Conservation (phyloP, 108 stramenopile species). For the Nitzschia sp. region DNA sequence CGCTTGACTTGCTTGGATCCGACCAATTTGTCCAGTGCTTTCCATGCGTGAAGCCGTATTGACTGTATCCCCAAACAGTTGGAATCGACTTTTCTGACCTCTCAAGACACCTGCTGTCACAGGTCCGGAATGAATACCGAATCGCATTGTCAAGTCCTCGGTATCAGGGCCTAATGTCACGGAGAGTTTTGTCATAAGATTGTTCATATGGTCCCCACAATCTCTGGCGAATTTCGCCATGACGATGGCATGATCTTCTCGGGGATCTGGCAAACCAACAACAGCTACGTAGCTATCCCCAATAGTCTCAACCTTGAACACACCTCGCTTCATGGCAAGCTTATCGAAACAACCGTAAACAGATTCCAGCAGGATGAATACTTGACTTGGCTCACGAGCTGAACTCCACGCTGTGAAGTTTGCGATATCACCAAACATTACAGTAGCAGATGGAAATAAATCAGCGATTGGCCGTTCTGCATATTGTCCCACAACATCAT, state of each 20-base stretch:
- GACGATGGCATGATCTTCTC: slow-evolving; percentile 13
- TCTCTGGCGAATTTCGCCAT: slow-evolving; percentile 9
- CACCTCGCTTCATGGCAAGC: slow-evolving; percentile 1
- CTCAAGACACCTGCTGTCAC: slow-evolving; percentile 61
- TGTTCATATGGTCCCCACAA: background rate
- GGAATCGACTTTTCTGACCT: slow-evolving; percentile 47
- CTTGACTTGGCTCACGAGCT: slow-evolving; percentile 15
- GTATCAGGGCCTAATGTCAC: slow-evolving; percentile 20
- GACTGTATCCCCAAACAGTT: slow-evolving; percentile 72
- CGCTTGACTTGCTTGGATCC: slow-evolving; percentile 51
- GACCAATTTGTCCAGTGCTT: slow-evolving; percentile 39
- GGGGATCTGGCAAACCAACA: slow-evolving; percentile 11
- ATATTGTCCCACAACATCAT: too few species aligned
- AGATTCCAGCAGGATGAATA: slow-evolving; percentile 11
- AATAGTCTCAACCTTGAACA: slow-evolving; percentile 25
- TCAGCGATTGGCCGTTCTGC: background rate
- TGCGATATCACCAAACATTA: slow-evolving; percentile 2
- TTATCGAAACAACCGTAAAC: slow-evolving; percentile 9
- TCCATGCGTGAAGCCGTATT: slow-evolving; percentile 65
- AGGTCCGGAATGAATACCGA: slow-evolving; percentile 59
- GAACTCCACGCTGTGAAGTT: slow-evolving; percentile 19
- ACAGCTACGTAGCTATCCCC: slow-evolving; percentile 21
- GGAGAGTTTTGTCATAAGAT: background rate
- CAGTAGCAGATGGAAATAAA: slow-evolving; percentile 23
- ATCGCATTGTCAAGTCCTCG: slow-evolving; percentile 3